phyloP scores from a whole-genome alignment of 352 stramenopile species.

The Globisporangium acanthophoron region DNA sequence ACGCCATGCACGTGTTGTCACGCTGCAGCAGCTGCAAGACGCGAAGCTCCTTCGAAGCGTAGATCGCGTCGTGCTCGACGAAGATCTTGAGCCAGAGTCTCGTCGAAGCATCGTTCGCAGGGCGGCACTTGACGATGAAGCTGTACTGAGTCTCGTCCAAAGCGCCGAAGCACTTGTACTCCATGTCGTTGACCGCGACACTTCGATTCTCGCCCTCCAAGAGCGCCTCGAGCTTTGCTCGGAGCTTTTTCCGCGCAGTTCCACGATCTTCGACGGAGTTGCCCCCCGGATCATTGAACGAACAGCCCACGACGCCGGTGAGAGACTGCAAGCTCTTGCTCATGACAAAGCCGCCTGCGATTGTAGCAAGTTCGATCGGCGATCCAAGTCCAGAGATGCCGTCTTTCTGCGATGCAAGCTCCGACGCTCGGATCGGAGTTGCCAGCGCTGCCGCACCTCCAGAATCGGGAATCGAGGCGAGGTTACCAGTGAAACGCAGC shows the following conservation, averaged over 20 bases:
- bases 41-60: constrained; percentile 47
- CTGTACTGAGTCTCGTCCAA: constrained; percentile 43
- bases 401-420: not conserved
- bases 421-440: not conserved
- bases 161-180: constrained; percentile 4
- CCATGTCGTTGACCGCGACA: constrained; percentile 8
- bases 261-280: constrained; percentile 4
- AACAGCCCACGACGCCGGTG: constrained; percentile 18
- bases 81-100: constrained; percentile 47
- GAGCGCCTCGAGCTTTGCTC: constrained; percentile 9
- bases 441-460: not conserved
- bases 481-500: not conserved
- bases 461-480: not conserved
- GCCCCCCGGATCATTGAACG: constrained; percentile 5
- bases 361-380: constrained; percentile 1
- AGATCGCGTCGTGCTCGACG: constrained; percentile 44
- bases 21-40: constrained; percentile 37
- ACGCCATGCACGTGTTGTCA: constrained; percentile 15
- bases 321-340: constrained; percentile 24
- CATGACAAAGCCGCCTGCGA: constrained; percentile 15
- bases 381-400: constrained; percentile 3
- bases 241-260: constrained; percentile 15
- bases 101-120: constrained; percentile 1
- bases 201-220: constrained; percentile 1
- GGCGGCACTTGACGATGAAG: constrained; percentile 31